Base-by-base conservation (phyloP, 257 asterid genomes). In the Fraxinus cuspidata region DNA sequence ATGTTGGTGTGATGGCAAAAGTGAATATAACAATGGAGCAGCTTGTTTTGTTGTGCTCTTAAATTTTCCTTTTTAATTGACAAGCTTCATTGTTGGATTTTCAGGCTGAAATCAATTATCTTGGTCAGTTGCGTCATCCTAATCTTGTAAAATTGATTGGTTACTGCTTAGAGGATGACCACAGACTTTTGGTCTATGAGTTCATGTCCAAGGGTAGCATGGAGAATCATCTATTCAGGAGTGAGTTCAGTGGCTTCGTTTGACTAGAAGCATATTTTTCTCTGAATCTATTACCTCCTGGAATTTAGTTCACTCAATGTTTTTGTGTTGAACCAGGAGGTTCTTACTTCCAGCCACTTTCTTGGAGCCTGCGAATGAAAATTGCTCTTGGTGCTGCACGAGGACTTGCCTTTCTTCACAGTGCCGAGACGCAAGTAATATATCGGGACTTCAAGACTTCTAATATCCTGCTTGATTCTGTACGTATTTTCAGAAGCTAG, bases 381-480 rank as follows among this genome's bases (percentile, higher is more conserved):
- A 88, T 92, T 35, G 89, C 92, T 63, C 92, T 87, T 18, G 97
- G 89, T 73, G 96, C 94, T 75, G 96, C 96, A 47, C 80, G 85
- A 79, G 97, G 94, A 11, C 96, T 92, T 35, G 96, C 92, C 7
- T 90, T 90, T 86, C 97, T 92, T 79, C 97, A 92, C 64, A 80
- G 82, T 67, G 89, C 84, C 28, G 92, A 89, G 84, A 83, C 91
- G 8, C 79, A 89, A 85, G 97, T 89, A 29, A 87, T 90, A 60
- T 92, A 92, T 77, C 89, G 94, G 42, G 94, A 92, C 84, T 92
- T 92, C 92, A 92, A 89, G 88, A 86, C 96, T 38, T 87, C 97
- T 7, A 92, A 90, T 78, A 92, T 92, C 75, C 86, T 92, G 77
- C 92, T 92, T 25, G 97, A 92, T 73, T 81, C 93, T 32, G 96